Percentiles rank a stretch among this genome's conserved stretches.
Conservation (phyloP, 2,329 filamentous ascomycete genomes). For the Bisporella sp. region DNA sequence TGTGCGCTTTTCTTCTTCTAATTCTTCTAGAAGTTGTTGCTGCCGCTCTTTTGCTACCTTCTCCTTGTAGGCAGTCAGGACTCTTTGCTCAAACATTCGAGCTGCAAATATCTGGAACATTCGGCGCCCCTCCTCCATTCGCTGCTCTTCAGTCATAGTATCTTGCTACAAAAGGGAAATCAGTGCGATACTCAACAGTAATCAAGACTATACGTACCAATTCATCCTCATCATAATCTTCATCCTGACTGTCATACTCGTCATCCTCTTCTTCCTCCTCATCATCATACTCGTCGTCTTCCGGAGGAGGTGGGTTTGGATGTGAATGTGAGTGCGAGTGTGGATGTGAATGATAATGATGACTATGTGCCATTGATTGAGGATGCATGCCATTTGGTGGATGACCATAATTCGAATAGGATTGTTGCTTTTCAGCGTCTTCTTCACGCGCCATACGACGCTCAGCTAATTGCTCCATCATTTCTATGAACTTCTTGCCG, state of each 20-base stretch:
- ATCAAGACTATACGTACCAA: conserved; percentile 36
- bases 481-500: conserved; percentile 98
- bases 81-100: conserved; percentile 97
- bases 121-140: conserved; percentile 94
- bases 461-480: conserved; percentile 99
- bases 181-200: conserved; percentile 25
- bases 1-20: conserved; percentile 75
- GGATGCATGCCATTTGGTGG: conserved; percentile 45
- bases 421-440: conserved; percentile 57
- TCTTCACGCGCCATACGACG: conserved; percentile 95
- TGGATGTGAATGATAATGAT: neutral
- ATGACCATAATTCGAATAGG: conserved; percentile 52
- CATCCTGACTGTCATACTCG: conserved; percentile 54
- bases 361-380: conserved; percentile 11
- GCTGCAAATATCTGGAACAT: conserved; percentile 99
- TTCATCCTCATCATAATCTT: conserved; percentile 75
- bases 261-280: conserved; percentile 50
- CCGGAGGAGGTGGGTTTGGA: conserved; percentile 64
- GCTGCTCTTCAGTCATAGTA: conserved; percentile 94
- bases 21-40: conserved; percentile 80
- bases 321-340: conserved; percentile 38
- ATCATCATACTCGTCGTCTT: conserved; percentile 67
- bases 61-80: conserved; percentile 94
- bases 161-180: conserved; percentile 52
- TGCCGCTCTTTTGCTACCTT: conserved; percentile 93